A percentile compares a stretch with the other conserved stretches of the same genome.
These are phyloP conservation scores for Pyrenophora seminiperda DNA, from an alignment of 2,329 filamentous ascomycete species.

Conservation along the genomic window DNA sequence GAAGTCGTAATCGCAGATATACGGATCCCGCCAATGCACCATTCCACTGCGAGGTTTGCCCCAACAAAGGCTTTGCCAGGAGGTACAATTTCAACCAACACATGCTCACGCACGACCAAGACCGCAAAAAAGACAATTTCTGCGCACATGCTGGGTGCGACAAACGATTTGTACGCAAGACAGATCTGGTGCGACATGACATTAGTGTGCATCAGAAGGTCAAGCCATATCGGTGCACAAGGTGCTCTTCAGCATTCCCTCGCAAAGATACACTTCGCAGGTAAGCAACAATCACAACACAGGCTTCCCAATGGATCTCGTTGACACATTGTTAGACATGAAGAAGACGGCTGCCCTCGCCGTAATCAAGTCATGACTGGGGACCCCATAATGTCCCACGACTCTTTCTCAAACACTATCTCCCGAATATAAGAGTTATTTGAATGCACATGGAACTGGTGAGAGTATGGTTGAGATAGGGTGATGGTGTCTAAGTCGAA, in stretches of 20 bases:
- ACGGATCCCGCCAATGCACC: constrained; percentile 48
- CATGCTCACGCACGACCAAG: constrained; percentile 80
- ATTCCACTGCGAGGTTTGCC: constrained; percentile 70
- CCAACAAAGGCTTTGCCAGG: constrained; percentile 76
- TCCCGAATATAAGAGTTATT: no score
- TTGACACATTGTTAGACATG: constrained; percentile 62
- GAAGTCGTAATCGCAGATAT: constrained; percentile 21
- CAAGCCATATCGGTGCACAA: constrained; percentile 70
- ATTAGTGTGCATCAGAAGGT: constrained; percentile 73
- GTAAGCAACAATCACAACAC: constrained; percentile 54
- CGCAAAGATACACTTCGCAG: constrained; percentile 82
- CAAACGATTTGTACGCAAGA: constrained; percentile 81
- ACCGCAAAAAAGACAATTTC: constrained; percentile 70
- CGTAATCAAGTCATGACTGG: constrained; percentile 44
- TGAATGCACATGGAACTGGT: no score
- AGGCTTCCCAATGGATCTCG: not conserved
- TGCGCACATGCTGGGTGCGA: constrained; percentile 70
- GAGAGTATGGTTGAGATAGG: no score
- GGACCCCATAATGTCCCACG: constrained; percentile 4
- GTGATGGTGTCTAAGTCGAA: no score
- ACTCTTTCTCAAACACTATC: no score
- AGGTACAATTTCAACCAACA: constrained; percentile 88
- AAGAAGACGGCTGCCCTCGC: constrained; percentile 76
- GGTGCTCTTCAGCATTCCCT: constrained; percentile 73
- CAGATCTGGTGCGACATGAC: constrained; percentile 70